Conservation (phyloP, 2,329 filamentous ascomycete genomes). For the Neofusicoccum kwambonambiense region DNA sequence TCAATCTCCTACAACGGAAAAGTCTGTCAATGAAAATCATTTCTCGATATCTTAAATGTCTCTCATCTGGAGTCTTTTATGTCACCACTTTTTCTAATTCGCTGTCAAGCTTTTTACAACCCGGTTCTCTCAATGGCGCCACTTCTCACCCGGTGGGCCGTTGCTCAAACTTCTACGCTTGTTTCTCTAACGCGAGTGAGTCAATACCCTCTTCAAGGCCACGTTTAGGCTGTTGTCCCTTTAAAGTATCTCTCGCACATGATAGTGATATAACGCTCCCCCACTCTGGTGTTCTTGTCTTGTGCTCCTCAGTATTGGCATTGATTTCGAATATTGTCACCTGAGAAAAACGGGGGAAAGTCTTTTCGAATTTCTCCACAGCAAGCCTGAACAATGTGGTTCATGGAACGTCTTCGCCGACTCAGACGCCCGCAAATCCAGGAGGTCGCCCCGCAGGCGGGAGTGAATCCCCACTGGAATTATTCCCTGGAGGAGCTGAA, state of each 20-base stretch:
- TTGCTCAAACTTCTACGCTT: not conserved
- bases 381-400: not conserved
- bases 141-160: not conserved
- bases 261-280: not conserved
- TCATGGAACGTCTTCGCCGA: conserved; percentile 1
- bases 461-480: not conserved
- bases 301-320: not conserved
- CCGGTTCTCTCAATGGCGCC: not conserved
- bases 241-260: not conserved
- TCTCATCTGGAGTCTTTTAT: not conserved
- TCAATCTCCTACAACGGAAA: not conserved
- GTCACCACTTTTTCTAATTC: not conserved
- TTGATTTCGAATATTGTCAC: not conserved
- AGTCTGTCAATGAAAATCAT: not conserved
- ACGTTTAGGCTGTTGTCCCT: not conserved
- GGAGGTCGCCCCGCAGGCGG: not conserved
- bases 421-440: not conserved
- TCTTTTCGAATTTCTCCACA: not conserved
- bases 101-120: not conserved
- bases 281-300: not conserved
- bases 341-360: not conserved
- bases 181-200: not conserved
- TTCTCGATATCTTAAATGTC: not conserved
- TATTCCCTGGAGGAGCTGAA: not conserved
- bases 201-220: not conserved